These are phyloP conservation scores for Geosmithia morbida DNA, from an alignment of 2,329 filamentous ascomycete genomes.

Conservation along the genomic window DNA sequence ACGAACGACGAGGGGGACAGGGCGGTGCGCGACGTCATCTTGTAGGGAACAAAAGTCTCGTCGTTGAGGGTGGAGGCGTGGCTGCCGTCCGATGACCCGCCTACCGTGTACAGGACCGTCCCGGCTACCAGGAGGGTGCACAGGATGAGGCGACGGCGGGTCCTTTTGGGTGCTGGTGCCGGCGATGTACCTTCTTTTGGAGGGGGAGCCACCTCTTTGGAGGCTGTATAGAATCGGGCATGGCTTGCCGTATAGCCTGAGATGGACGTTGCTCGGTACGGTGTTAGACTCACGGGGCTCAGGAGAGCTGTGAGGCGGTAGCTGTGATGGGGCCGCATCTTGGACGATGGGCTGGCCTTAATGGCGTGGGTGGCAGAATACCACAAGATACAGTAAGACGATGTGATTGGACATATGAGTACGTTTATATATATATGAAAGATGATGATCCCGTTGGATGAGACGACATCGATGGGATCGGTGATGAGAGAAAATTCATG, in stretches of 20 bases:
- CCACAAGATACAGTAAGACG: too few species aligned
- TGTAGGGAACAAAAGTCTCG: conserved; percentile 50
- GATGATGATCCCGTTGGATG: too few species aligned
- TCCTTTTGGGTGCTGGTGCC: not conserved
- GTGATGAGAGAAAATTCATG: not conserved
- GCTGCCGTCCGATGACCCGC: conserved; percentile 1
- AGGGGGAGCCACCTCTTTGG: not conserved
- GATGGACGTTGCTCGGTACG: not conserved
- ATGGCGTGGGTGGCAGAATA: too few species aligned
- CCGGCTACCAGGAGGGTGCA: conserved; percentile 9
- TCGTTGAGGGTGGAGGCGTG: conserved; percentile 32
- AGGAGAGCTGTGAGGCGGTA: too few species aligned
- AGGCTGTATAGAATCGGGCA: not conserved
- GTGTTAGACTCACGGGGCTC: too few species aligned
- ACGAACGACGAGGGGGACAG: conserved; percentile 57
- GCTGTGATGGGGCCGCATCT: too few species aligned
- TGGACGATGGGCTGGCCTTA: too few species aligned
- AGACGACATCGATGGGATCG: conserved; percentile 1
- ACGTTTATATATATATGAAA: too few species aligned
- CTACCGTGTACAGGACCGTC: conserved; percentile 10
- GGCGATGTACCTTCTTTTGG: not conserved
- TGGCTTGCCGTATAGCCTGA: not conserved
- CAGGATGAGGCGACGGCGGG: conserved; percentile 9
- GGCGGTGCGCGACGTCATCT: conserved; percentile 42
- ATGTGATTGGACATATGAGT: too few species aligned